Evolutionary conservation across 345 rosid genomes (phyloP).

Genomic region (sweet orange (Citrus sinensis)): DVS_A1.0 CM039168.1:25449501-25450000

Average conservation of each 20-base stretch:
- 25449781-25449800: background rate
- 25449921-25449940: constrained; percentile 31
- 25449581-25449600: background rate
- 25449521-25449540: background rate
- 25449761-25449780: background rate
- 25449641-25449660: background rate
- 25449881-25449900: constrained; percentile 27
- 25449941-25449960: constrained; percentile 20
- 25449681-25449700: too few relatives aligned
- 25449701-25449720: background rate
- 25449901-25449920: constrained; percentile 16
- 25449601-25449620: background rate
- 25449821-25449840: constrained; percentile 11
- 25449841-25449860: constrained; percentile 29
- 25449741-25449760: background rate
- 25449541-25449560: background rate
- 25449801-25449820: background rate
- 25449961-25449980: constrained; percentile 16
- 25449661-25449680: background rate
- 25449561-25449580: background rate
- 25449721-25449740: background rate
- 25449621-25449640: background rate
- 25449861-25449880: constrained; percentile 12
- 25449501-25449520: background rate
- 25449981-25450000: constrained; percentile 6